Evolutionary conservation across 192 early-diverging fungal genomes (phyloP).

Genomic region (Umbelopsis vinacea): DNA sequence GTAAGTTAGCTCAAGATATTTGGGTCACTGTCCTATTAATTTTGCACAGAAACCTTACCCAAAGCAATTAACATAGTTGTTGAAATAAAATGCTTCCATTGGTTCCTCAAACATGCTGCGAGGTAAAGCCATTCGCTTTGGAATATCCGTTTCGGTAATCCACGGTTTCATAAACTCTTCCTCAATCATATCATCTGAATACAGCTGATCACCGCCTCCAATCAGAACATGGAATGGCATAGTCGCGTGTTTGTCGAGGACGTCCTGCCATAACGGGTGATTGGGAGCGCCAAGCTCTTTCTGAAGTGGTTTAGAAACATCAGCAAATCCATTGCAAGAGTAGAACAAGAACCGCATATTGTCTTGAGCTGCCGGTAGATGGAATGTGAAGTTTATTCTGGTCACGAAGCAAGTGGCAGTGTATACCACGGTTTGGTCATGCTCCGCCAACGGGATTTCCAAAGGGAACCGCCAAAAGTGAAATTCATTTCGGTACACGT

Average conservation of each 20-base stretch:
- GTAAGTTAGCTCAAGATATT: background rate
- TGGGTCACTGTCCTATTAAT: background rate
- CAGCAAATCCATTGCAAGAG: conserved; percentile 72
- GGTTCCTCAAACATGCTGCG: conserved; percentile 7
- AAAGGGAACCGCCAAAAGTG: conserved; percentile 65
- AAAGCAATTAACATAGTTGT: conserved; percentile 32
- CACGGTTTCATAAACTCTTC: conserved; percentile 35
- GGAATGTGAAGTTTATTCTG: conserved; percentile 25
- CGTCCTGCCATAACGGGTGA: conserved; percentile 67
- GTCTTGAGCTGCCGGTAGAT: conserved; percentile 45
- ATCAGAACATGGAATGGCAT: conserved; percentile 70
- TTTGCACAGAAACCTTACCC: conserved; percentile 15
- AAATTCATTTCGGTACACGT: conserved; percentile 52
- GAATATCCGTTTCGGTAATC: conserved; percentile 21
- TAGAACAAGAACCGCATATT: conserved; percentile 69
- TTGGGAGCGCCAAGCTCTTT: conserved; percentile 36
- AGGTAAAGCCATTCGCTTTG: conserved; percentile 24
- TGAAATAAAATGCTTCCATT: conserved; percentile 35
- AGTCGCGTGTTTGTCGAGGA: conserved; percentile 55
- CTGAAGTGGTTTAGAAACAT: conserved; percentile 25
- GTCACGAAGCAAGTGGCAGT: conserved; percentile 32
- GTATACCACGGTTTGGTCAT: background rate
- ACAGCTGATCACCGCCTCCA: conserved; percentile 75
- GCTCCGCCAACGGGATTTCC: conserved; percentile 42
- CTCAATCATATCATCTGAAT: conserved; percentile 40